Percentiles rank a stretch among this genome's conserved stretches.
These are phyloP conservation scores for Bruguiera hainesii DNA, from an alignment of 441 rosid species.

Conservation along the genomic window DNA sequence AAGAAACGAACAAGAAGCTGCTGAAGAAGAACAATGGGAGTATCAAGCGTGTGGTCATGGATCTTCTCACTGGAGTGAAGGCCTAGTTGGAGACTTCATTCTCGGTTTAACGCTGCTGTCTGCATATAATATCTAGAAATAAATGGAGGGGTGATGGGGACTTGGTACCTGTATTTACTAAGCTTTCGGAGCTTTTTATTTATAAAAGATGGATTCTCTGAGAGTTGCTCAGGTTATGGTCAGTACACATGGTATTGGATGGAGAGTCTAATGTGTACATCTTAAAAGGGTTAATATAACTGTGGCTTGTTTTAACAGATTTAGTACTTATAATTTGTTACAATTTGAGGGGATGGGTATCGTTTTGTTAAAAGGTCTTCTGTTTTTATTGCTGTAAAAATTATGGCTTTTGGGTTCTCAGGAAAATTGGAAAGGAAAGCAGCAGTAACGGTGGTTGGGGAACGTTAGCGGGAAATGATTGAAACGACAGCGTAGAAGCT, in stretches of 20 bases:
- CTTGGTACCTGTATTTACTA: background rate
- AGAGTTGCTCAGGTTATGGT: background rate
- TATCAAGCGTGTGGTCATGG: slow-evolving; percentile 90
- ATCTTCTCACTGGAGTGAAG: slow-evolving; percentile 69
- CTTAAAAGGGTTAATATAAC: background rate
- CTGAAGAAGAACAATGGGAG: slow-evolving; percentile 95
- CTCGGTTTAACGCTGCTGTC: background rate
- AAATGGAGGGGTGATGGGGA: background rate
- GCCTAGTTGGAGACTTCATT: slow-evolving; percentile 26
- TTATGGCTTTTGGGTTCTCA: slow-evolving; percentile 28
- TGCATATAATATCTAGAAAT: slow-evolving; percentile 2
- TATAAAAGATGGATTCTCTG: background rate
- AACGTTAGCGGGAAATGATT: too few relatives aligned
- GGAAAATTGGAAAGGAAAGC: slow-evolving; percentile 10
- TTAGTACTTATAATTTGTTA: background rate
- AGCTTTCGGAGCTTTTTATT: background rate
- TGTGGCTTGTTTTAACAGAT: background rate
- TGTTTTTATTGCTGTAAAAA: slow-evolving; percentile 28
- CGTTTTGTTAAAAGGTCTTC: slow-evolving; percentile 28
- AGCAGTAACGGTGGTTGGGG: too few relatives aligned
- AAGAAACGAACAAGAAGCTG: slow-evolving; percentile 72
- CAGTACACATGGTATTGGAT: background rate
- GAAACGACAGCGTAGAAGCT: too few relatives aligned
- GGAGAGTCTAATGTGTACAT: too few relatives aligned
- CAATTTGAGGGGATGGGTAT: slow-evolving; percentile 35